Percentiles rank a stretch among this genome's conserved stretches.
These are phyloP conservation scores for Suhomyces ambrosiae DNA, from an alignment of 1,139 yeast species.

Conservation along the genomic window DNA sequence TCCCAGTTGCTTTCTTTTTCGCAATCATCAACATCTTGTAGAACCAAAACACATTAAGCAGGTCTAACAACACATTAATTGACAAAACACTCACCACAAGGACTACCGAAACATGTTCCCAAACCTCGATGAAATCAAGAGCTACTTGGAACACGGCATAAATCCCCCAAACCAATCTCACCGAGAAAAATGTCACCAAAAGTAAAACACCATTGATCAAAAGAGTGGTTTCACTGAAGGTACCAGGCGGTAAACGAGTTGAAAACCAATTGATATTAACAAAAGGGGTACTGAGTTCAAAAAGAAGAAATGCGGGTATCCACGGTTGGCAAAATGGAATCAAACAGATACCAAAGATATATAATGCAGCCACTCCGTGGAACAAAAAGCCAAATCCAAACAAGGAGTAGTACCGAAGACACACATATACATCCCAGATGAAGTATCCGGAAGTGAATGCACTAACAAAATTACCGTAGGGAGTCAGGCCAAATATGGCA, in stretches of 20 bases:
- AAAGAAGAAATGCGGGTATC: slow-evolving; percentile 79
- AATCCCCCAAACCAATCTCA: slow-evolving; percentile 88
- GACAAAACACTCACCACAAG: slow-evolving; percentile 52
- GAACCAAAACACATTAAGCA: slow-evolving; percentile 78
- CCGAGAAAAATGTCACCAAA: slow-evolving; percentile 69
- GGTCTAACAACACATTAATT: slow-evolving; percentile 67
- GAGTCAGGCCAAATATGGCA: slow-evolving; percentile 65
- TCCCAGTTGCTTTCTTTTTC: slow-evolving; percentile 36
- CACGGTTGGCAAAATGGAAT: slow-evolving; percentile 65
- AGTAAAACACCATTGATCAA: slow-evolving; percentile 71
- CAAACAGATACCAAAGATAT: slow-evolving; percentile 63
- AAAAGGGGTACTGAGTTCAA: slow-evolving; percentile 92
- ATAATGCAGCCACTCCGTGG: slow-evolving; percentile 83
- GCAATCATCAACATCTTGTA: slow-evolving; percentile 81
- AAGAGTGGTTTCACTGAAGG: slow-evolving; percentile 53
- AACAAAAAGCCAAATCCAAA: slow-evolving; percentile 84
- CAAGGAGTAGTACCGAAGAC: slow-evolving; percentile 56
- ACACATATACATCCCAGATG: slow-evolving; percentile 83
- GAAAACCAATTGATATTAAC: slow-evolving; percentile 92
- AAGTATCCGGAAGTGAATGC: slow-evolving; percentile 84
- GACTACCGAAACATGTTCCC: slow-evolving; percentile 29
- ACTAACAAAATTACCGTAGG: slow-evolving; percentile 71
- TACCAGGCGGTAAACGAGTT: slow-evolving; percentile 64
- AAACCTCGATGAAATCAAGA: slow-evolving; percentile 48
- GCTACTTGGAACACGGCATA: slow-evolving; percentile 62